These are phyloP conservation scores for Solanum peruvianum DNA, from an alignment of 257 asterid species.

Conservation along the genomic window DNA sequence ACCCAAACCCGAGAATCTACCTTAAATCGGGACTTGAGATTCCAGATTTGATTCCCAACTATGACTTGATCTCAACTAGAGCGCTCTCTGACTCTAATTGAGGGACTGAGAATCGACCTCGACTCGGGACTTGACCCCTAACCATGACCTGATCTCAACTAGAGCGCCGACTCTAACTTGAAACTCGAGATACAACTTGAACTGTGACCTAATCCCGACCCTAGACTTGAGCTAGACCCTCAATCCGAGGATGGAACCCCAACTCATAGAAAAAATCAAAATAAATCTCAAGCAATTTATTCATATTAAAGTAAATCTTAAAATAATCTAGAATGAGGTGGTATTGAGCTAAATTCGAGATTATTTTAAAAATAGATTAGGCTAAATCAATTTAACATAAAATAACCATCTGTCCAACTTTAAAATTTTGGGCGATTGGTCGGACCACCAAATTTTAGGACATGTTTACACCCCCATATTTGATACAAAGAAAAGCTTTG, in stretches of 20 bases:
- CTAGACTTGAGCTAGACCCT: neutral
- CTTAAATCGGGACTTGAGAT: neutral
- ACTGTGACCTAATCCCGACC: neutral
- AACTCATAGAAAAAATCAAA: neutral
- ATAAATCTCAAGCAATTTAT: neutral
- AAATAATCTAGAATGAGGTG: neutral
- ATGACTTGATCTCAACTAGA: neutral
- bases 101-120: neutral
- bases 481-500: neutral
- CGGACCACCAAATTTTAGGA: neutral
- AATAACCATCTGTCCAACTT: neutral
- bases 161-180: fast-evolving
- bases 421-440: neutral
- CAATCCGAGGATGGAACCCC: neutral
- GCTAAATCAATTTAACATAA: neutral
- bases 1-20: neutral
- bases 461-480: neutral
- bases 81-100: neutral
- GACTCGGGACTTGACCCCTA: neutral
- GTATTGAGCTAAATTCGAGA: neutral
- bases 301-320: neutral
- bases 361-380: neutral
- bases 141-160: neutral
- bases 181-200: neutral
- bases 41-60: neutral